Evolutionary conservation across 192 early-diverging fungal species (phyloP), one percentile per base, ranked within the genome.

Genomic region (Coemansia sp.): DNA sequence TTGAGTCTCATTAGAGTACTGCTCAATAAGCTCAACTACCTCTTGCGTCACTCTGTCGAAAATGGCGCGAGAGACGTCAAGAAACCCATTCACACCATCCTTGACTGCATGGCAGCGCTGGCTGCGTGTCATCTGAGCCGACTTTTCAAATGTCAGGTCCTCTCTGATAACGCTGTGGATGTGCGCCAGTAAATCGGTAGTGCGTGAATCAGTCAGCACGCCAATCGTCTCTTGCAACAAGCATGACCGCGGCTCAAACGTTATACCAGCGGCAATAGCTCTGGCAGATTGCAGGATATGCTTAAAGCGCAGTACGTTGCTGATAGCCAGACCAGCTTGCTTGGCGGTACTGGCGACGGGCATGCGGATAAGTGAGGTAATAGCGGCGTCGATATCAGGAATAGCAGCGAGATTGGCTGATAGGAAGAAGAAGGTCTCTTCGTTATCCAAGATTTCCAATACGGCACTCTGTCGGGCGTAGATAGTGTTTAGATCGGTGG

Each of bases 41-140:
- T 86, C 69, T 9, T 69, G 71, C 6, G 75, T 78, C 5, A 78
- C 76, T 47, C 64, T 71, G 67, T 82, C 71, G 53, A 80, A 75
- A 3, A 83, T 75, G 2, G 56, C 43, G 45, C 74, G 59, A 12
- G 70, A 89, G 32, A 96, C 91, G 71, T 97, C 95, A 20, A 97
- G 85, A 37, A 96, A 84, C 1, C 92, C 90, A 69, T 92, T 93
- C 13, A 90, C 85, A 3, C 93, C 91, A 22, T 90, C 85, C 78
- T 92, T 94, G 38, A 95, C 88, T 4, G 93, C 92, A 70, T 94
- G 93, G 64, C 93, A 94, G 29, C 92, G 84, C 75, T 95, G 95
- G 67, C 94, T 93, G 39, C 89, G 82, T 37, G 93, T 68, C 35
- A 88, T 90, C 18, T 93, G 70, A n/a, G 91, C 79, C 12, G 79